phyloP scores from a whole-genome alignment of 2,329 filamentous ascomycete species.

The Colletotrichum musae region DNA sequence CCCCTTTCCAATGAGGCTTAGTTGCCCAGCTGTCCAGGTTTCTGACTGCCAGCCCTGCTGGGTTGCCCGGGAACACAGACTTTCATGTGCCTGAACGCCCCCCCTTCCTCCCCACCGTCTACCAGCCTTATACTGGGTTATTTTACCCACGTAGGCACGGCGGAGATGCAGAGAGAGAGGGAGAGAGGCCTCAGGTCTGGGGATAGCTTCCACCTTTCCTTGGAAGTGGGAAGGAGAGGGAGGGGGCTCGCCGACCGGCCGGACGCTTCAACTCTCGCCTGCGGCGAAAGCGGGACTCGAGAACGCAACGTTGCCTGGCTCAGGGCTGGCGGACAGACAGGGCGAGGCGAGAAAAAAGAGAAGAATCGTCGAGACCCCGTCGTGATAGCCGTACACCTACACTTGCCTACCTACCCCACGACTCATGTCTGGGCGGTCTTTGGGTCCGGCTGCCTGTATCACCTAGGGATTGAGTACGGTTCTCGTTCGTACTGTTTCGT shows the following conservation, averaged over 20 bases:
- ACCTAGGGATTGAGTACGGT: too few relatives aligned
- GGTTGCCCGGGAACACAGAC: slow-evolving; percentile 11
- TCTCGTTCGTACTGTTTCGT: too few relatives aligned
- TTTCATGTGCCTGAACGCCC: background rate
- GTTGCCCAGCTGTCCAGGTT: slow-evolving; percentile 1
- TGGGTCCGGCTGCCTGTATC: background rate
- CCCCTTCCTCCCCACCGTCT: background rate
- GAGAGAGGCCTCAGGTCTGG: background rate
- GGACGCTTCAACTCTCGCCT: slow-evolving; percentile 14
- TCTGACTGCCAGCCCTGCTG: slow-evolving; percentile 22
- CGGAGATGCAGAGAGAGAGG: background rate
- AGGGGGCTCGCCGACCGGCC: background rate
- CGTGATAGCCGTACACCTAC: background rate
- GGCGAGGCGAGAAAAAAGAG: background rate
- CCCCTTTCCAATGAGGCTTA: slow-evolving; percentile 12
- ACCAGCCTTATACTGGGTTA: too few relatives aligned
- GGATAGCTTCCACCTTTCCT: slow-evolving; percentile 3
- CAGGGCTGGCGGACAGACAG: too few relatives aligned
- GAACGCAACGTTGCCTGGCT: slow-evolving; percentile 29
- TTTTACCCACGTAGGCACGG: background rate
- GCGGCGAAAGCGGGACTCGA: slow-evolving; percentile 22
- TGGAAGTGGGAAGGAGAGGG: too few relatives aligned
- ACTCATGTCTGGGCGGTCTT: slow-evolving; percentile 9
- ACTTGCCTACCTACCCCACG: background rate
- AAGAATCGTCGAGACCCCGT: background rate